A percentile compares a stretch with the other conserved stretches of the same genome.
Evolutionary conservation across 1,284 basidiomycete species (phyloP).

Genomic region (Puccinia hordei): DNA sequence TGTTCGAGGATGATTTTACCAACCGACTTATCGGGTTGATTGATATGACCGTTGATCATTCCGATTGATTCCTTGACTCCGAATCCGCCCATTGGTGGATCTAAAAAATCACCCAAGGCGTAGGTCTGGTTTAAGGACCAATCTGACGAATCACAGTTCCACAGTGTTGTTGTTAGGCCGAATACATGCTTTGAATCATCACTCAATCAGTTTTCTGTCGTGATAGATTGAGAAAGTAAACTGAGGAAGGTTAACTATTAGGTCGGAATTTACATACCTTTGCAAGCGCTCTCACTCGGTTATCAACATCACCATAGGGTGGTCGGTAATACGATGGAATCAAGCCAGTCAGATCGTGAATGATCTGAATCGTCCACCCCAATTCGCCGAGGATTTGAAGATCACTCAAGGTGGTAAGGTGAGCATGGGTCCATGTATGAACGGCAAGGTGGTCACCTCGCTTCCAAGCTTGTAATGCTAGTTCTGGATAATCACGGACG

Average conservation of each 20-base stretch:
- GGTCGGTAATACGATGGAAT: conserved; percentile 62
- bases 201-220: conserved; percentile 1
- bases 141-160: conserved; percentile 44
- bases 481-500: conserved; percentile 30
- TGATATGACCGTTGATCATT: conserved; percentile 3
- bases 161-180: conserved; percentile 29
- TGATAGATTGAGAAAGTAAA: not conserved
- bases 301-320: conserved; percentile 75
- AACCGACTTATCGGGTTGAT: conserved; percentile 58
- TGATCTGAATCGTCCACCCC: conserved; percentile 79
- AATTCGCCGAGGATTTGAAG: conserved; percentile 72
- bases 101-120: conserved; percentile 40
- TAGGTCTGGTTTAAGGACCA: conserved; percentile 50
- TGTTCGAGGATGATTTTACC: conserved; percentile 82
- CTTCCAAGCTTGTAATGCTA: conserved; percentile 48
- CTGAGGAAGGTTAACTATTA: not conserved
- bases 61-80: conserved; percentile 17
- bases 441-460: conserved; percentile 53
- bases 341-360: conserved; percentile 73
- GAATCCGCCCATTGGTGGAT: conserved; percentile 38
- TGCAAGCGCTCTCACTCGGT: conserved; percentile 54
- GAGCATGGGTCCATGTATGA: conserved; percentile 68
- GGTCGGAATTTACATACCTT: not conserved
- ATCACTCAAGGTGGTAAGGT: conserved; percentile 77
- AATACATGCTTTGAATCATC: conserved; percentile 26